Conservation (phyloP, 2,329 filamentous ascomycete genomes). For the Tetracladium maxilliforme region DNA sequence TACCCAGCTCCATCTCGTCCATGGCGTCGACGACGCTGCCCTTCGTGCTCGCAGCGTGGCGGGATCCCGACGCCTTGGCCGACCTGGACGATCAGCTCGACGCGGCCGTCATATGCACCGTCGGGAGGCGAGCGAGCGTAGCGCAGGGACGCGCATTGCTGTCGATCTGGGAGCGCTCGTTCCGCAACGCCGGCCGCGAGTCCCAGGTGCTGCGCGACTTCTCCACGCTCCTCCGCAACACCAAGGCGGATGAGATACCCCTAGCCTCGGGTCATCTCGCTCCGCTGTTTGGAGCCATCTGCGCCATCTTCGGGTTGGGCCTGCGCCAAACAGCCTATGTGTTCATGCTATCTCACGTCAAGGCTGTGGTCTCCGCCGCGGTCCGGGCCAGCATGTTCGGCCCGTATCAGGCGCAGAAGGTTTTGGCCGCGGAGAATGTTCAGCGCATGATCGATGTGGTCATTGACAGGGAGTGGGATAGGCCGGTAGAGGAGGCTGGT, state of each 20-base stretch:
- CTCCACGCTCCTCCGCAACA: constrained; percentile 8
- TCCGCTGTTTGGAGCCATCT: constrained; percentile 56
- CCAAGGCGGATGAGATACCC: constrained; percentile 15
- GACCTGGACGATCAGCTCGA: constrained; percentile 62
- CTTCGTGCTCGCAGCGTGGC: constrained; percentile 56
- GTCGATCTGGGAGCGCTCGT: constrained; percentile 61
- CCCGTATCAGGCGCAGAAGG: constrained; percentile 63
- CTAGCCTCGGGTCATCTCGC: constrained; percentile 49
- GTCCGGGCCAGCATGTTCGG: constrained; percentile 67
- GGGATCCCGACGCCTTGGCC: constrained; percentile 31
- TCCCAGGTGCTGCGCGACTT: constrained; percentile 11
- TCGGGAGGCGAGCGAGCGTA: constrained; percentile 59
- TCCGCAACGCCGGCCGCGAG: constrained; percentile 21
- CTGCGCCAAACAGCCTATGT: constrained; percentile 55
- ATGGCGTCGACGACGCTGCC: constrained; percentile 61
- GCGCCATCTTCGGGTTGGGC: constrained; percentile 42
- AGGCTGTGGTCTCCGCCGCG: constrained; percentile 61
- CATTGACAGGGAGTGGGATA: constrained; percentile 45
- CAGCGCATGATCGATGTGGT: constrained; percentile 40
- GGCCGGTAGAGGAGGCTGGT: constrained; percentile 48
- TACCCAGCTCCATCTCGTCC: constrained; percentile 54
- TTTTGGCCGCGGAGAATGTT: constrained; percentile 48
- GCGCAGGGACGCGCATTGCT: constrained; percentile 65
- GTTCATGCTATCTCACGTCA: constrained; percentile 63
- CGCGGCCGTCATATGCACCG: constrained; percentile 64